Base-by-base conservation (phyloP, 768 basidiomycete species). In the Pluteus cervinus region DNA sequence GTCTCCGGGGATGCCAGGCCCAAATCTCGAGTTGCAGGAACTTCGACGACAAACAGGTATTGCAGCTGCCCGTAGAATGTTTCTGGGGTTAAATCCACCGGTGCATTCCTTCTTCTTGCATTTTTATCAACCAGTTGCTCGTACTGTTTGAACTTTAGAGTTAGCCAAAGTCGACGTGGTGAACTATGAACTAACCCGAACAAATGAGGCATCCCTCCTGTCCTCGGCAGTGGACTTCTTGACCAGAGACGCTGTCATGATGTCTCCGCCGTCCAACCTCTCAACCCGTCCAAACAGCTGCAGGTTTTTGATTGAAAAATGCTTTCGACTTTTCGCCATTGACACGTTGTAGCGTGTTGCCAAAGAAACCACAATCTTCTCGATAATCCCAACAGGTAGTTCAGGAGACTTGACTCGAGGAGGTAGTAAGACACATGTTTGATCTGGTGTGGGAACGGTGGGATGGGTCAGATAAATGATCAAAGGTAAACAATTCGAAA, bases 31-130 rank as follows among this genome's bases (percentile, higher is more conserved):
- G 17, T 33, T 10, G 22, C 29, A 5, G 48, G 48, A 2, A 62
- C 33, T 5, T 40, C 38, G 12, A 66, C 22, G 14, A 53, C 41
- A 25, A 60, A 43, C 11, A 68, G 51, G 24, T 50, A 36, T 31
- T 54, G 41, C 1, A 68, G 54, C 39, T 60, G 58, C 2, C 65
- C 63, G 44, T 49, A 68, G 42, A 60, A 62, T 11, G 49, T 46
- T 23, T 15, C 24, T 26, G 10, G 4, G 16, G 14, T 12, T 15
- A 50, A 52, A 9, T 47, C 29, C 7, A 48, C 40, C 3, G 11
- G 28, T 20, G 5, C 25, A 3, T 44, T 36, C 7, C 28, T 39
- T 10, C 41, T 25, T 7, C 35, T 37, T 2, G 54, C 49, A 37
- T 56, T 40, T 21, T 26, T 40, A 43, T 66, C 63, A 14, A 63